These are phyloP conservation scores for Afroboletus lepidellus DNA, from an alignment of 1,284 basidiomycete genomes.

Conservation along the genomic window DNA sequence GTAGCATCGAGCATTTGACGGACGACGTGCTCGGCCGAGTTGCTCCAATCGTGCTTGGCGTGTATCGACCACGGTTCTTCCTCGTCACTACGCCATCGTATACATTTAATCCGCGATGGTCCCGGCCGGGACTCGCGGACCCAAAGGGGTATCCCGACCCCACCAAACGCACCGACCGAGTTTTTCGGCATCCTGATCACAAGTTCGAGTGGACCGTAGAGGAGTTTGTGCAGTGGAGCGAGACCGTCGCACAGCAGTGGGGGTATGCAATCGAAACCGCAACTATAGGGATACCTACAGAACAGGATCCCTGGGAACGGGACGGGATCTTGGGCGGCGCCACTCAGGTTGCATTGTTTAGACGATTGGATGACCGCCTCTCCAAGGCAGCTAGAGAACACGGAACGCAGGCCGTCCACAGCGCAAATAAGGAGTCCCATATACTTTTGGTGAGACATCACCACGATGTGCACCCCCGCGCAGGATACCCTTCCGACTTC, in stretches of 20 bases:
- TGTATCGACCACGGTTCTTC: constrained; percentile 77
- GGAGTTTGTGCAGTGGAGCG: constrained; percentile 79
- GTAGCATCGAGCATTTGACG: constrained; percentile 85
- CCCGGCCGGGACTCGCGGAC: constrained; percentile 49
- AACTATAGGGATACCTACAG: constrained; percentile 55
- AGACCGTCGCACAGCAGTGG: constrained; percentile 62
- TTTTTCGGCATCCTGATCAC: constrained; percentile 83
- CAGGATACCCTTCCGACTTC: constrained; percentile 42
- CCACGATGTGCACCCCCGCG: constrained; percentile 50
- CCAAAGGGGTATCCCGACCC: constrained; percentile 71
- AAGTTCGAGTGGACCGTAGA: constrained; percentile 90
- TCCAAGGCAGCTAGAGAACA: constrained; percentile 35
- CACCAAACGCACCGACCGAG: constrained; percentile 68
- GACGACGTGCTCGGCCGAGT: constrained; percentile 72
- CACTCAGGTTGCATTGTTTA: constrained; percentile 73
- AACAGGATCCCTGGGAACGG: constrained; percentile 67
- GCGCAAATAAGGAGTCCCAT: constrained; percentile 41
- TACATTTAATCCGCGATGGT: constrained; percentile 86
- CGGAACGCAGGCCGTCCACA: constrained; percentile 36
- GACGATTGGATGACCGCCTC: constrained; percentile 39
- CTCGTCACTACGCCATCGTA: constrained; percentile 91
- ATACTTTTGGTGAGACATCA: constrained; percentile 49
- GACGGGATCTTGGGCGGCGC: constrained; percentile 66
- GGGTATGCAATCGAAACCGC: constrained; percentile 64
- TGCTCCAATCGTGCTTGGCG: constrained; percentile 77